Evolutionary conservation across 106 monocot genomes (phyloP).

Genomic region (Chionographis japonica): DNA sequence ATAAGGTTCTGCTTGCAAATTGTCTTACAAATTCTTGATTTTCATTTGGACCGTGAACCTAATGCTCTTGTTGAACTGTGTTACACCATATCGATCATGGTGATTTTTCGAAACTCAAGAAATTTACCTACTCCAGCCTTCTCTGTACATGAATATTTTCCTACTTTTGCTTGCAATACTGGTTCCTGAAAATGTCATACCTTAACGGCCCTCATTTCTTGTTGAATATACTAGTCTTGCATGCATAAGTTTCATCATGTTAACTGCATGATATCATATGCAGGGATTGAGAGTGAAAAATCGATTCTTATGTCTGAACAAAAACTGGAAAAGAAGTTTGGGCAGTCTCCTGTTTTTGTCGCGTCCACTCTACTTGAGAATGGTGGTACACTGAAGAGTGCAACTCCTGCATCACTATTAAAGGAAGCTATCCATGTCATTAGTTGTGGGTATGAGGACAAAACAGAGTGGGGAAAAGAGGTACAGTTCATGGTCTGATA

Average conservation of each 20-base stretch:
- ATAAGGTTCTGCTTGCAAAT: too few species aligned
- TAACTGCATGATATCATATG: not conserved
- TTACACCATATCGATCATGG: too few species aligned
- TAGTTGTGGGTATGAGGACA: slow-evolving; percentile 78
- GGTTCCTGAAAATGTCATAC: too few species aligned
- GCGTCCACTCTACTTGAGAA: slow-evolving; percentile 70
- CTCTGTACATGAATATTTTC: too few species aligned
- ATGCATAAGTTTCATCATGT: not conserved
- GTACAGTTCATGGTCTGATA: slow-evolving; percentile 9
- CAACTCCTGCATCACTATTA: slow-evolving; percentile 66
- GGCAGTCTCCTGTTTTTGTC: slow-evolving; percentile 82
- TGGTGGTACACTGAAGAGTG: slow-evolving; percentile 57
- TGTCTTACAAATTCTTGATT: too few species aligned
- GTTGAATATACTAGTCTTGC: too few species aligned
- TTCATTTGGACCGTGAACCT: too few species aligned
- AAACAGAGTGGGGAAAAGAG: slow-evolving; percentile 78
- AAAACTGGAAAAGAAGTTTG: slow-evolving; percentile 79
- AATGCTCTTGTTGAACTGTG: too few species aligned
- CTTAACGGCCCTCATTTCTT: too few species aligned
- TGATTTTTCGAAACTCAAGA: too few species aligned
- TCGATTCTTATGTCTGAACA: slow-evolving; percentile 23
- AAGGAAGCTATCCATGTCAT: slow-evolving; percentile 86
- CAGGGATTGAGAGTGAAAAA: slow-evolving; percentile 43
- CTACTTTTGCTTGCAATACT: too few species aligned
- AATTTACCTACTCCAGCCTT: too few species aligned